Evolutionary conservation across 2,329 filamentous ascomycete genomes (phyloP), one percentile per base, ranked within the genome.

Genomic region (Ophiocordyceps unilateralis): DNA sequence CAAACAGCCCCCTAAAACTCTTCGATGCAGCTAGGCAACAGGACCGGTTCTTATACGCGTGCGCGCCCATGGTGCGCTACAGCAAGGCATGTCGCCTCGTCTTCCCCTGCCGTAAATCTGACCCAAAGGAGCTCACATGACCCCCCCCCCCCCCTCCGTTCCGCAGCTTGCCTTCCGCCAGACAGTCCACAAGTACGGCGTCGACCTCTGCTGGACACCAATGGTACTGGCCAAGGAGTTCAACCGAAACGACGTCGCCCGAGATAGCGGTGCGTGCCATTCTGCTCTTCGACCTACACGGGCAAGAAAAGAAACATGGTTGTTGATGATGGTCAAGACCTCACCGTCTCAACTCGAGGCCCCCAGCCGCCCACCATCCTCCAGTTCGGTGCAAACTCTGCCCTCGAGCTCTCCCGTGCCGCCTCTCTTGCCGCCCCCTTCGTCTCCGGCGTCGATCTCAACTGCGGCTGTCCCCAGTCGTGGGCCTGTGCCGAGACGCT

Each of bases 171-270:
- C 80, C 39, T 83, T 84, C 54, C 72, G 80, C 40, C 72, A 81
- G 50, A 78, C 79, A 0, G 74, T 78, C 3, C 68, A 76, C 47
- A 64, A 72, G 40, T 83, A 80, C 55, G 74, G 72, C 40, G 72
- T 73, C 15, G 78, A 83, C 55, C 56, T 83, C 7, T 76, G 72
- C 49, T 83, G 79, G 72, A 82, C 78, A 2, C 80, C 80, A 38
- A 83, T 83, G 80, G 74, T 81, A 43, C 62, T 81, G 3, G 76
- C 77, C 42, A 81, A 80, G 52, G 77, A 81, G 54, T 81, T 81
- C 56, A 80, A 80, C 59, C 66, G 77, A 21, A 79, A 65, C 51
- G 55, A 59, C 19, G 61, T 72, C 49, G 77, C 77, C 41, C 65
- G 77, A 44, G 72, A 78, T 47, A 76, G 72, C 53, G 76, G 72